A percentile compares a stretch with the other conserved stretches of the same genome.
phyloP scores from a whole-genome alignment of 108 stramenopile genomes.

The Thalassiosira profunda region DNA sequence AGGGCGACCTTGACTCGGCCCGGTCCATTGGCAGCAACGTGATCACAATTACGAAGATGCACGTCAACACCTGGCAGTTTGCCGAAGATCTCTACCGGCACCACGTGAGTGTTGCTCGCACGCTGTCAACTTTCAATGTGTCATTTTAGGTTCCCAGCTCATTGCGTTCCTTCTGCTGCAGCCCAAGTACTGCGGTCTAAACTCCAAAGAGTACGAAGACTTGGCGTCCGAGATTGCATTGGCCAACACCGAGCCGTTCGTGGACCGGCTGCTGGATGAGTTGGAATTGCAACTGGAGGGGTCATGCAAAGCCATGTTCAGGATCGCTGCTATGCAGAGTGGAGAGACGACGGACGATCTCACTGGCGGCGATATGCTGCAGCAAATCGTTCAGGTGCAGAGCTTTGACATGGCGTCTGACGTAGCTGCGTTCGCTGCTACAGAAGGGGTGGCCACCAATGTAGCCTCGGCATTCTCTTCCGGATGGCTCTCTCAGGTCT shows the following conservation, averaged over 20 bases:
- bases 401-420: constrained; percentile 32
- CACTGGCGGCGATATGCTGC: constrained; percentile 20
- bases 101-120: no score
- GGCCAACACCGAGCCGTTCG: constrained; percentile 32
- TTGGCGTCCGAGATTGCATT: constrained; percentile 38
- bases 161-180: no score
- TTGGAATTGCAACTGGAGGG: constrained; percentile 27
- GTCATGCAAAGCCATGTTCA: constrained; percentile 37
- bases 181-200: constrained; percentile 44
- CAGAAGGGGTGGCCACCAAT: constrained; percentile 24
- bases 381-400: constrained; percentile 32
- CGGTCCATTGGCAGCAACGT: constrained; percentile 28
- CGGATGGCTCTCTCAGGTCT: constrained; percentile 31
- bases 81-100: constrained; percentile 34
- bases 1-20: constrained; percentile 37
- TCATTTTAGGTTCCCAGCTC: no score
- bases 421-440: no score
- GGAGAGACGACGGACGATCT: constrained; percentile 23
- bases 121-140: no score
- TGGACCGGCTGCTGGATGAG: constrained; percentile 38
- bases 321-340: constrained; percentile 46
- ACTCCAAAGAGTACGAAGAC: constrained; percentile 35
- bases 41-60: constrained; percentile 28
- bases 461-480: constrained; percentile 31
- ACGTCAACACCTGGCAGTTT: constrained; percentile 32